Base-by-base conservation (phyloP, 306 rosid genomes). In the Hippophae tibetana region DNA sequence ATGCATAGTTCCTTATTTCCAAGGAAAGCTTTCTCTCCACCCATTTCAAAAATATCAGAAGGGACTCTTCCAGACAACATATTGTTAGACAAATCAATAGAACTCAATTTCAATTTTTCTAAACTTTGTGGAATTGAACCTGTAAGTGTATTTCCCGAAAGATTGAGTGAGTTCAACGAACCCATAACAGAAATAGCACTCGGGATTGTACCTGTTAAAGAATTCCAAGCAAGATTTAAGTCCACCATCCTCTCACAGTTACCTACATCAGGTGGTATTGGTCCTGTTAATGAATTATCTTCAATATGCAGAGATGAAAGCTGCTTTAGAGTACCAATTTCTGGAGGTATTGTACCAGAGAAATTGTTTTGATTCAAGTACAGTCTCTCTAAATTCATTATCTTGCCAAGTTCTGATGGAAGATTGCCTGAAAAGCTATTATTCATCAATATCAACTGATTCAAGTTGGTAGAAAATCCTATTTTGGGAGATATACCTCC, bases 341-440 rank as follows among this genome's bases (percentile, higher is more conserved):
- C 88, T 13, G 82, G 63, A 47, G 95, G 97, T 62, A 93, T 84
- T 69, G 66, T 69, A 47, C 90, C 97, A 27, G 76, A 55, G 70
- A 93, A 88, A 65, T 75, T 71, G 10, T 93, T 93, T 66, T 61
- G 69, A 60, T 78, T 77, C 75, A 93, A 72, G 70, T 77, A 68
- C 61, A 93, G 81, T 84, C 71, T 93, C 78, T 82, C 96, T 68
- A 93, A 77, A 65, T 72, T 85, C 65, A 56, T 69, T 65, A 93
- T 74, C 72, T 78, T 84, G 56, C 86, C 95, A 55, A 93, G 72
- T 48, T 93, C 82, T 47, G 77, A 52, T 9, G 97, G 97, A 64
- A 93, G 83, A 60, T 75, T 63, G 54, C 99, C 95, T 7, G 95
- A 86, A 65, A 93, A 84, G 51, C 72, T 79, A 69, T 93, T 93